Evolutionary conservation across 768 basidiomycete species (phyloP).

Genomic region (Lentinus tigrinus): DNA sequence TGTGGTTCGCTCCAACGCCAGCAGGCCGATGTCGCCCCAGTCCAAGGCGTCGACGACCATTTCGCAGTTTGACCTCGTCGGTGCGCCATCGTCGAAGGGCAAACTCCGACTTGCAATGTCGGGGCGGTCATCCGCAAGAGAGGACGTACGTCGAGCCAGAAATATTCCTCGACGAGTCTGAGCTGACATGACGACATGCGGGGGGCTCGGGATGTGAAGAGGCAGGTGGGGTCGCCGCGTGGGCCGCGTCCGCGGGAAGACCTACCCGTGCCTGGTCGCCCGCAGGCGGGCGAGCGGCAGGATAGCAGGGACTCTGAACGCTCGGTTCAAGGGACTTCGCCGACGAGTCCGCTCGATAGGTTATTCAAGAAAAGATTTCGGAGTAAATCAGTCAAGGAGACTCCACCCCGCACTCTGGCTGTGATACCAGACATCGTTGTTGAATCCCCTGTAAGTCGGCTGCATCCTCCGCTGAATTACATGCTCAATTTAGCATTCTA

Average conservation of each 20-base stretch:
- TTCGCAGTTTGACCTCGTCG: constrained; percentile 26
- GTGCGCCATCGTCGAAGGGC: not conserved
- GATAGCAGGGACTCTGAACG: constrained; percentile 2
- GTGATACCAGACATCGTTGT: constrained; percentile 24
- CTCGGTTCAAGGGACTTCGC: constrained; percentile 1
- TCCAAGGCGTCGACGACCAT: constrained; percentile 28
- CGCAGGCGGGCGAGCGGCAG: constrained; percentile 2
- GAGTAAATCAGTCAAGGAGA: constrained; percentile 10
- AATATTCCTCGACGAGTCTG: constrained; percentile 1
- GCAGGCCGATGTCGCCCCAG: constrained; percentile 20
- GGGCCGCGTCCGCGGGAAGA: constrained; percentile 18
- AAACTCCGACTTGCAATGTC: not conserved
- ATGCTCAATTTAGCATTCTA: not conserved
- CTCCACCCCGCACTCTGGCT: not conserved
- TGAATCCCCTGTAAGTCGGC: constrained; percentile 24
- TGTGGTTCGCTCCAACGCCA: not conserved
- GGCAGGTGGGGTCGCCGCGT: constrained; percentile 16
- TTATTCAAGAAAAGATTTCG: constrained; percentile 21
- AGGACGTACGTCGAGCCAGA: constrained; percentile 19
- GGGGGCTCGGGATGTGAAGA: constrained; percentile 1
- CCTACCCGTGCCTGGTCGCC: not conserved
- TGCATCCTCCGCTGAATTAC: not conserved
- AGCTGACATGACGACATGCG: not conserved
- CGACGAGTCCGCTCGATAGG: constrained; percentile 15
- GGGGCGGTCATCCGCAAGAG: not conserved